Percentiles rank a stretch among this genome's conserved stretches.
These are phyloP conservation scores for Aspergillus niger DNA, from an alignment of 2,329 filamentous ascomycete species.

Conservation along the genomic window DNA sequence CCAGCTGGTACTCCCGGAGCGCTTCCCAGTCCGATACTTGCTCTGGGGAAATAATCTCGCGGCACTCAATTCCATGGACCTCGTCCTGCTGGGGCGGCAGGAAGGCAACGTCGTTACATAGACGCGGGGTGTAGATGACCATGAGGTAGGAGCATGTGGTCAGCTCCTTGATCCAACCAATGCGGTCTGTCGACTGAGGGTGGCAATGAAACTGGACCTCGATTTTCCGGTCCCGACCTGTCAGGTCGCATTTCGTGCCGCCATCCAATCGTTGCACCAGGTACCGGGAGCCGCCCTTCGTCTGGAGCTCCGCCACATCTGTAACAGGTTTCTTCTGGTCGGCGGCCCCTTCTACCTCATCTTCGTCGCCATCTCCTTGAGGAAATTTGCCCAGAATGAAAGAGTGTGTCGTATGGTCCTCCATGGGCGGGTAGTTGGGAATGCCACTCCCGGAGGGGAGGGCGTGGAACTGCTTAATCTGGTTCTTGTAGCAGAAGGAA, in stretches of 20 bases:
- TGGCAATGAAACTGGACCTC: conserved; percentile 81
- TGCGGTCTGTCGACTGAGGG: conserved; percentile 72
- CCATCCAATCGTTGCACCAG: conserved; percentile 78
- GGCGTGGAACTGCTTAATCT: conserved; percentile 89
- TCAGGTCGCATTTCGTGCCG: conserved; percentile 84
- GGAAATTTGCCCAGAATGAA: conserved; percentile 72
- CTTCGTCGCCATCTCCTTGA: conserved; percentile 35
- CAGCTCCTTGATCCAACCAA: conserved; percentile 90
- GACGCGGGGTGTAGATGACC: conserved; percentile 84
- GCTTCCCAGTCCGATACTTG: conserved; percentile 53
- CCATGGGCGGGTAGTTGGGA: conserved; percentile 68
- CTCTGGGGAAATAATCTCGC: conserved; percentile 65
- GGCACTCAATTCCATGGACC: conserved; percentile 75
- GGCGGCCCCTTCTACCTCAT: conserved; percentile 28
- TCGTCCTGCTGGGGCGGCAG: conserved; percentile 75
- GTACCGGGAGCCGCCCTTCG: conserved; percentile 81
- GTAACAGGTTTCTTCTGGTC: conserved; percentile 36
- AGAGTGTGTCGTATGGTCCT: conserved; percentile 73
- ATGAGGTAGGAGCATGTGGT: conserved; percentile 90
- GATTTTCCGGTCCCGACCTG: conserved; percentile 75
- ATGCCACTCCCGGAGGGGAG: conserved; percentile 69
- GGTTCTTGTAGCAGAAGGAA: conserved; percentile 85
- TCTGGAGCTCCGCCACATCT: conserved; percentile 67
- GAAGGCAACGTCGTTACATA: conserved; percentile 87
- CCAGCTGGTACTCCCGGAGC: conserved; percentile 36